phyloP scores from a whole-genome alignment of 2,329 filamentous ascomycete species.

The Trichothecium roseum region DNA sequence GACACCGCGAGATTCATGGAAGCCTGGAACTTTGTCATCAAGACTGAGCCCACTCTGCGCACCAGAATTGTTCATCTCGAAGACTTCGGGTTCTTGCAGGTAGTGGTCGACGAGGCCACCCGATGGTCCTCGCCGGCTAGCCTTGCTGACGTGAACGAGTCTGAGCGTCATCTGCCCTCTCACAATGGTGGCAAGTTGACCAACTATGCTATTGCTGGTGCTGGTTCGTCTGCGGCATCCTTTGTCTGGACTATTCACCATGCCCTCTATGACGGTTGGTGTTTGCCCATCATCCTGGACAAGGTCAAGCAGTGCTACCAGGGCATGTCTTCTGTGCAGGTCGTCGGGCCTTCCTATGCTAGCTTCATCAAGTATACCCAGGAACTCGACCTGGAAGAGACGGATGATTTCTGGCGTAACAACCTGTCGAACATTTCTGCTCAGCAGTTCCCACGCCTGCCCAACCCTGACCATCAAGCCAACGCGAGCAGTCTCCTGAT shows the following conservation, averaged over 20 bases:
- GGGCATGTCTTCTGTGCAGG: background rate
- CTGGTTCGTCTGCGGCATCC: background rate
- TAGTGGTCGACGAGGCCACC: conserved; percentile 7
- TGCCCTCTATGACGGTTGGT: conserved; percentile 16
- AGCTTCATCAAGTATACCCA: conserved; percentile 8
- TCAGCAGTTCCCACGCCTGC: conserved; percentile 13
- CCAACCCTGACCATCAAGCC: conserved; percentile 7
- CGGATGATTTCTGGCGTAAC: conserved; percentile 10
- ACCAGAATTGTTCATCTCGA: conserved; percentile 12
- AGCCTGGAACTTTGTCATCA: conserved; percentile 7
- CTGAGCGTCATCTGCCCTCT: conserved; percentile 4
- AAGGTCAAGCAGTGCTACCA: conserved; percentile 11
- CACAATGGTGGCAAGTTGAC: conserved; percentile 8
- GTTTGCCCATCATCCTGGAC: conserved; percentile 11
- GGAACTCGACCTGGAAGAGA: conserved; percentile 2
- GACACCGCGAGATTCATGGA: conserved; percentile 7
- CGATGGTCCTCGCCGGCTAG: conserved; percentile 5
- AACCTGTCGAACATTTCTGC: conserved; percentile 6
- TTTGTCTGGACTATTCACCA: conserved; percentile 17
- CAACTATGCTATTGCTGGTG: conserved; percentile 3
- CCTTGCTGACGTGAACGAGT: background rate
- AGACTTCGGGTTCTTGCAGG: conserved; percentile 9
- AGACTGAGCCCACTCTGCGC: conserved; percentile 7
- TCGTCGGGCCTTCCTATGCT: conserved; percentile 4
- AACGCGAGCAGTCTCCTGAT: conserved; percentile 9